Base-by-base conservation (phyloP, 768 basidiomycete genomes). In the Cubamyces lactineus region DNA sequence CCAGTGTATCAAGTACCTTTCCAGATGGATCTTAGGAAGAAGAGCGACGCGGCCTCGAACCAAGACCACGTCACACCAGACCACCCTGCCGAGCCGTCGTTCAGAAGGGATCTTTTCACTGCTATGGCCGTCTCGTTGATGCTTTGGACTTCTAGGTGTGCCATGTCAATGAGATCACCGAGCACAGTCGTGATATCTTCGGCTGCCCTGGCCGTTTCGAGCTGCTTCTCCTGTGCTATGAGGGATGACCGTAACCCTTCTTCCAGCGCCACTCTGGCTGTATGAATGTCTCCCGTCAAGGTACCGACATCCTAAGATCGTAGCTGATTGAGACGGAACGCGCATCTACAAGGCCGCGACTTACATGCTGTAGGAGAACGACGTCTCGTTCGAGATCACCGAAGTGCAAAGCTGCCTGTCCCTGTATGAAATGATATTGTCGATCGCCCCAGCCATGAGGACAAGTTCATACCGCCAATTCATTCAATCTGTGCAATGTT, bases 101-200 rank as follows among this genome's bases (percentile, higher is more conserved):
- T 49, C 38, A 57, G 62, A 45, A 82, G 62, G 6, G 70, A 70
- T 49, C 73, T 70, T 39, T 72, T 72, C 21, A 81, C 65, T 7
- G 72, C 67, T 16, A 61, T 65, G 3, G 79, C 76, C 21, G 85
- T 81, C 19, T 70, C 75, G 50, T 81, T 83, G 56, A 87, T 79
- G 59, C 75, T 77, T 55, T 77, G 73, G 40, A 86, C 70, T 63
- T 84, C 82, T 16, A 65, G 59, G 21, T 75, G 77, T 2, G 82
- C 76, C 11, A 74, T 76, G 34, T 69, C 66, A 0, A 78, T 76
- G 21, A 85, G 69, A 12, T 74, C 70, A 8, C 73, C 63, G 24
- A 86, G 65, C 0, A 74, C 70, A 21, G 72, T 67, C 11, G 68
- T 71, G 9, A 86, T 76, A 11, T 67, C 66, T 16, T 65, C 55